Evolutionary conservation across 768 basidiomycete species (phyloP), one percentile per base, ranked within the genome.

Genomic region (Auriscalpium orientale): DNA sequence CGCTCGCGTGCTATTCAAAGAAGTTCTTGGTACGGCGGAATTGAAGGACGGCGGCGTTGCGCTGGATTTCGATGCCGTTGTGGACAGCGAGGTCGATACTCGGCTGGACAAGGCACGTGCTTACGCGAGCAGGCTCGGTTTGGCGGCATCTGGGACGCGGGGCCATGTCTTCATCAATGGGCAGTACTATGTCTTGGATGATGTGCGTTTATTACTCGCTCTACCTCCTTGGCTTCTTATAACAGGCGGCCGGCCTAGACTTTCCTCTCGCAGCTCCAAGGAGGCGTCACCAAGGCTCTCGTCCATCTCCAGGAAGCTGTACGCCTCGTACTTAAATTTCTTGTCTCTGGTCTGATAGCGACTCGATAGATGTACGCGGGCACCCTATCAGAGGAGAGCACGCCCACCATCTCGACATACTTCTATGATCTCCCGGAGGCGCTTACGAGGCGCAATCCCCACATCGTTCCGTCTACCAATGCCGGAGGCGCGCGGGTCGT

Each of bases 381-480:
- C 7, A 68, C 71, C 36, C 65, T 92, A 16, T 76, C 77, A 9
- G 84, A 89, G 46, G 76, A 75, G 1, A 70, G 76, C 43, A 68
- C 69, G 8, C 72, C 72, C 7, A 74, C 77, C 35, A 78, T 90
- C 53, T 70, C 80, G 34, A 86, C 77, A 13, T 93, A 89, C 71
- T 98, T 98, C 72, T 98, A 95, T 66, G 91, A 95, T 63, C 78
- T 94, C 7, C 89, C 94, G 1, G 81, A 80, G 0, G 83, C 90
- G 0, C 75, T 76, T 44, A 73, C 77, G 54, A 78, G 86, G 11
- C 73, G 97, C n/a, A 98, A 92, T 68, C 74, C 71, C 28, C 82
- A 88, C 65, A 84, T 98, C 53, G 81, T 83, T 63, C 82, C 86
- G 0, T 64, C 73, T 8, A 70, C 71, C 13, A 74, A 71, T 36